phyloP scores from a whole-genome alignment of 306 rosid species.

The Lotus japonicus region DNA sequence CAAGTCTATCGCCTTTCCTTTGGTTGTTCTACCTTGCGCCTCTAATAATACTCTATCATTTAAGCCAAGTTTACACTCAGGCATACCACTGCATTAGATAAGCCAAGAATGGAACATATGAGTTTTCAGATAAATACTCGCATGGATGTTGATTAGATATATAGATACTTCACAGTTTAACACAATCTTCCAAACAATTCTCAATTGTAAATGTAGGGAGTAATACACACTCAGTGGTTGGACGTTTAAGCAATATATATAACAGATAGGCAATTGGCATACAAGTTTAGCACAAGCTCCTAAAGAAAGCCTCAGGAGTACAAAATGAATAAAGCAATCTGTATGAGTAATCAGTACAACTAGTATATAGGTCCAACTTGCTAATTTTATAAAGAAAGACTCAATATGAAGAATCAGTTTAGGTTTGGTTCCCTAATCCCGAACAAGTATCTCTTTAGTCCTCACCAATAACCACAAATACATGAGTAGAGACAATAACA shows the following conservation, averaged over 20 bases:
- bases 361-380: neutral
- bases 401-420: neutral
- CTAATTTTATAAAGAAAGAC: neutral
- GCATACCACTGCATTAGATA: slow-evolving; percentile 86
- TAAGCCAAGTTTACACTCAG: slow-evolving; percentile 96
- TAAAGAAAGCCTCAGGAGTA: neutral
- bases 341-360: neutral
- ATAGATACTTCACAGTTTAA: slow-evolving; percentile 10
- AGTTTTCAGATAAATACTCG: slow-evolving; percentile 21
- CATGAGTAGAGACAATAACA: neutral
- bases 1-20: slow-evolving; percentile 95
- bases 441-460: neutral
- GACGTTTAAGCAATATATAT: slow-evolving; percentile 3
- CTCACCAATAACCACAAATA: neutral
- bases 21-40: slow-evolving; percentile 66
- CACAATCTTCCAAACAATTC: neutral
- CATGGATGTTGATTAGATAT: neutral
- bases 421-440: slow-evolving; percentile 8
- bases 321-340: neutral
- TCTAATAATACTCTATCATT: slow-evolving; percentile 88
- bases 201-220: neutral
- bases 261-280: neutral
- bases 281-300: slow-evolving; percentile 3
- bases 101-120: slow-evolving; percentile 9
- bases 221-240: neutral